Evolutionary conservation across 2,329 filamentous ascomycete genomes (phyloP).

Genomic region (Penicillium psychrosexuale): DNA sequence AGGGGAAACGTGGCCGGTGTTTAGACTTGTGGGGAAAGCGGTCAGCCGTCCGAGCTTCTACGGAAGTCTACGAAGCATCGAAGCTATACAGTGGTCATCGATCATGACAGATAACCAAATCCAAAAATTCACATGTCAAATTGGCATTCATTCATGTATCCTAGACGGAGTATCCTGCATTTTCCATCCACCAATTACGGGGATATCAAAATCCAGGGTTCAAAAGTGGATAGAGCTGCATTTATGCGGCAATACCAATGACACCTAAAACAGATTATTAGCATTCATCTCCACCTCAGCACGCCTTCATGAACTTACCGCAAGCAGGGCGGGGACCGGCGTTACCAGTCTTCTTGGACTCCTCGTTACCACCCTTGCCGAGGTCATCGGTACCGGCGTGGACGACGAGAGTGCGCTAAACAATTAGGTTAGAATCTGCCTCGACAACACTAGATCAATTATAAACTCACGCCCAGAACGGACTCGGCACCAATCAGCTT

Average conservation of each 20-base stretch:
- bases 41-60: slow-evolving; percentile 19
- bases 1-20: slow-evolving; percentile 33
- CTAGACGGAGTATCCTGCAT: slow-evolving; percentile 20
- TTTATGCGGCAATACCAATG: slow-evolving; percentile 80
- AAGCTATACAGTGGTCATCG: not conserved
- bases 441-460: not conserved
- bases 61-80: not conserved
- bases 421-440: slow-evolving; percentile 12
- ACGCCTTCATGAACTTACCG: slow-evolving; percentile 56
- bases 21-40: slow-evolving; percentile 31
- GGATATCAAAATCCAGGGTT: slow-evolving; percentile 16
- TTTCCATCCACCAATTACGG: slow-evolving; percentile 19
- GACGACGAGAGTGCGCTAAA: slow-evolving; percentile 85
- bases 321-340: slow-evolving; percentile 91
- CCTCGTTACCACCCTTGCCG: slow-evolving; percentile 84
- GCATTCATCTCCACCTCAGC: slow-evolving; percentile 3
- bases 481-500: slow-evolving; percentile 96
- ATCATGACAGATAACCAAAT: not conserved
- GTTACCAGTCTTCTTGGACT: slow-evolving; percentile 98
- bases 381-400: slow-evolving; percentile 96
- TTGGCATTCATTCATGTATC: slow-evolving; percentile 22
- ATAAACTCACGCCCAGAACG: slow-evolving; percentile 74
- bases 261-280: slow-evolving; percentile 56
- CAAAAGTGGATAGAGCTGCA: slow-evolving; percentile 14
- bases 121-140: slow-evolving; percentile 1